These are phyloP conservation scores for Nicotiana rustica DNA, from an alignment of 305 asterid genomes.

Conservation along the genomic window DNA sequence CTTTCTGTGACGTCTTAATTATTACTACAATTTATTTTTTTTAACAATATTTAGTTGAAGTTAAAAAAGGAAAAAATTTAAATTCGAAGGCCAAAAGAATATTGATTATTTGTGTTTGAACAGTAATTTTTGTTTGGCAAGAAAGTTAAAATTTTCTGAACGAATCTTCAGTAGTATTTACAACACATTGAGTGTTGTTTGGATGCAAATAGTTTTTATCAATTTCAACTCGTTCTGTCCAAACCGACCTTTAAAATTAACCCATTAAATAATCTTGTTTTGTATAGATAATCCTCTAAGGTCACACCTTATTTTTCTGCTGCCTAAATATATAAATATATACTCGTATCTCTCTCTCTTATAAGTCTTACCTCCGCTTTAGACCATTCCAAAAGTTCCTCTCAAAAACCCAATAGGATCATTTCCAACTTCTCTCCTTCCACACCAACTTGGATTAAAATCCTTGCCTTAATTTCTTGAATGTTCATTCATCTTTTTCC, in stretches of 20 bases:
- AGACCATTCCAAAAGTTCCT: too few species aligned
- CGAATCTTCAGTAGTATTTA: too few species aligned
- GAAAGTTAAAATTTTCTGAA: too few species aligned
- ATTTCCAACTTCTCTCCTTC: conserved; percentile 15
- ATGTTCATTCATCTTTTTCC: neutral
- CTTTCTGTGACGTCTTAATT: too few species aligned
- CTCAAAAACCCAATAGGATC: neutral
- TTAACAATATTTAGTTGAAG: neutral
- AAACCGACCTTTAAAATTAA: neutral
- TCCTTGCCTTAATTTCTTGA: neutral
- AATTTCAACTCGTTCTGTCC: neutral
- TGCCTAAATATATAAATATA: conserved; percentile 14
- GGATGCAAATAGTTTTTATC: neutral
- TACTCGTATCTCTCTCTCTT: neutral
- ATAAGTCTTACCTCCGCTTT: neutral
- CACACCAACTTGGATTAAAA: conserved; percentile 4
- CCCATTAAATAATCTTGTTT: neutral
- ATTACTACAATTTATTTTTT: neutral
- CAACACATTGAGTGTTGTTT: too few species aligned
- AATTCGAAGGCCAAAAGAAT: neutral
- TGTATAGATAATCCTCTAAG: neutral
- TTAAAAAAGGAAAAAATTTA: too few species aligned
- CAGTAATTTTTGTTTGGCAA: too few species aligned
- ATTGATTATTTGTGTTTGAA: too few species aligned
- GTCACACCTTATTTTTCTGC: neutral